Evolutionary conservation across 2,329 filamentous ascomycete genomes (phyloP), one percentile per base, ranked within the genome.

Genomic region (Fusarium tuaranense): DNA sequence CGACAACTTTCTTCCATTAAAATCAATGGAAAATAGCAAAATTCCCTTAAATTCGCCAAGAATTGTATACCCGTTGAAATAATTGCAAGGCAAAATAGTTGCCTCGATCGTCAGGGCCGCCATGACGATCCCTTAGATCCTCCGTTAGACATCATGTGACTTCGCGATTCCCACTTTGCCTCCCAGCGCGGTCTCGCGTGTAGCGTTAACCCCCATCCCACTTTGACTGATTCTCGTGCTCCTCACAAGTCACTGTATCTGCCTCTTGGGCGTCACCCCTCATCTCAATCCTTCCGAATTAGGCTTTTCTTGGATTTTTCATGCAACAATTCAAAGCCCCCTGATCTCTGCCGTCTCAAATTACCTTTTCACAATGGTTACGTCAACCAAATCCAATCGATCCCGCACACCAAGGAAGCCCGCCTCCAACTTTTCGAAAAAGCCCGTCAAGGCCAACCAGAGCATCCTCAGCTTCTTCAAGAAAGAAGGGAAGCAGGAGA

Each of bases 381-480:
- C 81, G 63, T 74, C 82, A 69, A 77, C 81, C 63, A 84, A 82
- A 73, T 63, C 76, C 38, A 81, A 70, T 34, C 82, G 81, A 63
- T 76, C 79, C 12, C 73, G 76, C 57, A 82, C 81, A 8, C 81
- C 82, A 30, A 81, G 74, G 70, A 84, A 83, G 67, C 67, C 81
- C 16, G 60, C 68, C 13, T 67, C 77, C 4, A 58, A 77, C 30
- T 59, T 77, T 6, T 67, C 78, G n/a, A 84, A 83, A 74, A 84
- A 82, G 61, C 78, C 84, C 5, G 76, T 78, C 22, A 84, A 84
- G 44, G 84, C 85, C 1, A 94, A 94, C 76, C 86, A 87, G 8
- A 94, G 91, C 72, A 94, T 95, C 36, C 83, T 94, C 16, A 94
- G 83, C 72, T 95, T 94, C 81, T 95, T 95, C 80, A 91, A 93